Evolutionary conservation across 768 basidiomycete genomes (phyloP).

Genomic region (Boletellus emodensis): DNA sequence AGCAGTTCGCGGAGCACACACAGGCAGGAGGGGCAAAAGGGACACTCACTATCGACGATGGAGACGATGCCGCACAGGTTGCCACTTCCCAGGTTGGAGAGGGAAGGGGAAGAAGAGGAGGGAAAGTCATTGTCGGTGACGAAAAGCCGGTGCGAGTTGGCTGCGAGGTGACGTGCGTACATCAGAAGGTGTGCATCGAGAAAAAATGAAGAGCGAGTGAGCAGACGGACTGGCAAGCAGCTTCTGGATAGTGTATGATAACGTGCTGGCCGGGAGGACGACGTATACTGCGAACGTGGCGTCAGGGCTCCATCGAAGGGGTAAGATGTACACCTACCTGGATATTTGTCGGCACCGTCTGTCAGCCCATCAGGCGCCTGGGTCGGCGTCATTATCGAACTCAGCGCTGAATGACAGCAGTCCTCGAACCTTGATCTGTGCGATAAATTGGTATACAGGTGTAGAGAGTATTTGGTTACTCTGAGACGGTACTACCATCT

Average conservation of each 20-base stretch:
- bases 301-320: background rate
- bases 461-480: conserved; percentile 72
- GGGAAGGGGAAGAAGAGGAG: conserved; percentile 46
- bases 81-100: conserved; percentile 34
- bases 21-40: background rate
- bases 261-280: conserved; percentile 57
- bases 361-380: conserved; percentile 71
- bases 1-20: background rate
- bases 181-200: conserved; percentile 3
- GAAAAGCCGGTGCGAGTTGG: conserved; percentile 77
- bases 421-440: conserved; percentile 60
- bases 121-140: conserved; percentile 58
- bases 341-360: conserved; percentile 77
- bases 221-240: conserved; percentile 68
- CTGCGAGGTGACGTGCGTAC: conserved; percentile 34
- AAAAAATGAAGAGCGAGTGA: background rate
- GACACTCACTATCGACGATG: conserved; percentile 67
- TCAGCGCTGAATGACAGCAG: background rate
- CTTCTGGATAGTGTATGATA: conserved; percentile 74
- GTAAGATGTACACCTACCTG: conserved; percentile 41
- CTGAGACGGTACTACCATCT: conserved; percentile 78
- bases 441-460: conserved; percentile 65
- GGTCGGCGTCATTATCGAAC: conserved; percentile 1
- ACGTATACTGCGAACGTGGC: conserved; percentile 56
- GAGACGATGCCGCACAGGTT: conserved; percentile 75